Evolutionary conservation across 306 rosid genomes (phyloP), one percentile per base, ranked within the genome.

Genomic region (Cyclanthera cordifolia): DNA sequence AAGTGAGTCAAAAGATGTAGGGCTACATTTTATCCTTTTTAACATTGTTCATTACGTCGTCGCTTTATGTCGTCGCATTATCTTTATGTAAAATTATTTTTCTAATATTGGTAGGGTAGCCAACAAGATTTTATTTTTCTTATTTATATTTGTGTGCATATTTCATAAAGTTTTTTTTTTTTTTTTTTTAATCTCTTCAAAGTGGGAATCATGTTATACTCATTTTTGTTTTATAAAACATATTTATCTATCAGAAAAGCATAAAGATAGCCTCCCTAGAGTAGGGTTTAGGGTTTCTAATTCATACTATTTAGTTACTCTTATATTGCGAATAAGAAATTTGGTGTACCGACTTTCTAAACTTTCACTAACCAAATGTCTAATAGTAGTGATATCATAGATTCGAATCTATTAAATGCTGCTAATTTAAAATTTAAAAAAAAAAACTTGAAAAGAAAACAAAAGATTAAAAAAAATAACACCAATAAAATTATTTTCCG

Each of bases 131-230:
- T 58, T 58, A 30, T 32, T 59, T 58, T 30, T 23, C 24, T 16
- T 59, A 58, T 58, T 57, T 57, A 57, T 15, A 57, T 57, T 30
- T 16, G 5, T 59, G 34, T 32, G 25, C 7, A 59, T 32, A 19
- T 27, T 60, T 37, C 67, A 58, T n/a, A n/a, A n/a, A 4, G 8
- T 37, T 34, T 30, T 60, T 9, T 32, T n/a, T n/a, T n/a, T n/a
- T n/a, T n/a, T n/a, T n/a, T n/a, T n/a, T n/a, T n/a, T n/a, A n/a
- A 5, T 23, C 66, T 39, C 34, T 5, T 61, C 65, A 74, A 74
- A 84, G 83, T 79, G 80, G 85, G 76, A 47, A 78, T 50, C 76
- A 48, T 37, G 59, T 76, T 45, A 81, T 85, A 79, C 84, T 74
- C 67, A 14, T 77, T 34, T 9, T 72, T 71, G 68, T 60, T 80